Base-by-base conservation (phyloP, 2,329 filamentous ascomycete genomes). In the Cadophora gregata region DNA sequence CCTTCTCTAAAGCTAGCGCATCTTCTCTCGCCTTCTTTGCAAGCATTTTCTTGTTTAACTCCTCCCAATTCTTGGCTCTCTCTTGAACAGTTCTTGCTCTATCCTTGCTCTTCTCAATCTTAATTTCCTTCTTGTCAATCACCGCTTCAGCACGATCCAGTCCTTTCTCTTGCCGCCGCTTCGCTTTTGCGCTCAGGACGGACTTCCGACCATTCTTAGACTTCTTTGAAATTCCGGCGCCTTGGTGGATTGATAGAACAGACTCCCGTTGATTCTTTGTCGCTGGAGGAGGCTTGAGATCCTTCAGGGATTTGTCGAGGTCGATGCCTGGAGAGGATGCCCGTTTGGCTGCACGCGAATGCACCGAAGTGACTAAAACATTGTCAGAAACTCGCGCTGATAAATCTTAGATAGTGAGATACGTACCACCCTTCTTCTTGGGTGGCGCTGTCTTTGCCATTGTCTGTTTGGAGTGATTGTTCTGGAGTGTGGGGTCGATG, bases 331-430 rank as follows among this genome's bases (percentile, higher is more conserved):
- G 89, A 4, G 90, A 91, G 19, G 87, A 87, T 56, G 88, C 91
- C 70, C 92, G 88, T 75, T 91, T 87, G 48, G 90, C 90, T 66
- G 90, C 90, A 71, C 92, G 90, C 62, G 92, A 94, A 81, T 90
- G 90, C 66, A 88, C 79, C 4, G 90, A 92, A 83, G 82, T 63
- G 81, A 63, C 75, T 76, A 63, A 5, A 67, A 51, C 21, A 53
- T 63, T 59, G 24, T 65, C 58, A 65, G 58, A 36, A 27, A 63
- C 5, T 38, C 10, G 25, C 38, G 16, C 29, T 45, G 53, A 19
- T 47, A 21, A 42, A 47, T 33, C 14, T 24, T 14, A 42, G 16
- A 31, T 31, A 25, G 21, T 24, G 9, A 29, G 36, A 29, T 60
- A 69, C 70, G 67, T 68, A 77, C 75, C 53, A 48, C 67, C 71